phyloP scores from a whole-genome alignment of 257 asterid species.

The Jaltomata sinuosa region DNA sequence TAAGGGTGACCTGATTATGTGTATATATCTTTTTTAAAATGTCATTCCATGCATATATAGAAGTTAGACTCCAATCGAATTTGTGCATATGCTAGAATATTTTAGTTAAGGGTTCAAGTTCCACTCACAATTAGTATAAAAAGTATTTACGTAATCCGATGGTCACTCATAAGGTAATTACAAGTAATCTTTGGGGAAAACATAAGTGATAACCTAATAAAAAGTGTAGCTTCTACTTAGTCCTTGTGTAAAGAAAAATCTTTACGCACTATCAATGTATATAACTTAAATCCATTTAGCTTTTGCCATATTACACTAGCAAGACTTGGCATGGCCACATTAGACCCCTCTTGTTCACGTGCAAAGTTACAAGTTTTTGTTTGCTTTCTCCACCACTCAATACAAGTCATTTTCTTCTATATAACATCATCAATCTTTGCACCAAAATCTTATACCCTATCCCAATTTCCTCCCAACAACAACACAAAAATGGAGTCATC shows the following conservation, averaged over 20 bases:
- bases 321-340: background rate
- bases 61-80: background rate
- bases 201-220: no score
- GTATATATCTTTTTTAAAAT: background rate
- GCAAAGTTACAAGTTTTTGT: conserved; percentile 8
- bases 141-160: background rate
- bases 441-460: conserved; percentile 3
- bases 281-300: background rate
- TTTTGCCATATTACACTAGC: background rate
- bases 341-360: background rate
- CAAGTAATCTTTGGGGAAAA: no score
- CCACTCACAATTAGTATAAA: background rate
- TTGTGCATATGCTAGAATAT: background rate
- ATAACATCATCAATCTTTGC: conserved; percentile 2
- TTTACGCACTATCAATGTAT: background rate
- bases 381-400: conserved; percentile 5
- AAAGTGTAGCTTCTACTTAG: no score
- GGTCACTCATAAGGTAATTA: no score
- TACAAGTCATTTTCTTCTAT: conserved; percentile 12
- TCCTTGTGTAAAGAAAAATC: no score
- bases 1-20: background rate
- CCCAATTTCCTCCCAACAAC: background rate
- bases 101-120: background rate
- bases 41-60: background rate
- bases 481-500: conserved; percentile 30